Evolutionary conservation across 805 yeast genomes (phyloP).

Genomic region (Yamadazyma laniorum): DNA sequence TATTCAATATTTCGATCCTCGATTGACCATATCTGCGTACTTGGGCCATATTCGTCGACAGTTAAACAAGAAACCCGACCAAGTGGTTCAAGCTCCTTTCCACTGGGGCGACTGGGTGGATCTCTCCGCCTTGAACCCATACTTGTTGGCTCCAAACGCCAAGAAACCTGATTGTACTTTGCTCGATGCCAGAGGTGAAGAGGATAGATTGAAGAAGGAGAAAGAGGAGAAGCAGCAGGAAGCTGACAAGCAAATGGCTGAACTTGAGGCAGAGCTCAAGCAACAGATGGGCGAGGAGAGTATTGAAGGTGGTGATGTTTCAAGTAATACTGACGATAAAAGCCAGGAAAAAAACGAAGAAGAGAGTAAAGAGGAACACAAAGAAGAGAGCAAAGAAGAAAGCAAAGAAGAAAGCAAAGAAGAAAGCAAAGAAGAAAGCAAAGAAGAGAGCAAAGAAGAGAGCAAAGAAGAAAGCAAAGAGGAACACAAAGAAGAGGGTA

Average conservation of each 20-base stretch:
- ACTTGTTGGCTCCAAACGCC: slow-evolving; percentile 22
- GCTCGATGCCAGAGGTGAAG: slow-evolving; percentile 35
- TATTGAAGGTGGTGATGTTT: slow-evolving; percentile 3
- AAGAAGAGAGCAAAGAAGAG: slow-evolving; percentile 1
- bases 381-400: slow-evolving; percentile 11
- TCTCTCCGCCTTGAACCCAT: slow-evolving; percentile 38
- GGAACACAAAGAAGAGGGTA: background rate
- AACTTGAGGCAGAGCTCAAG: slow-evolving; percentile 9
- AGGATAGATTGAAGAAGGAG: slow-evolving; percentile 13
- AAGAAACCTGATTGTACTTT: slow-evolving; percentile 40
- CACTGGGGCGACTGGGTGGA: slow-evolving; percentile 61
- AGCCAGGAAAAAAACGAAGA: slow-evolving; percentile 9
- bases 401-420: slow-evolving; percentile 1
- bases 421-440: slow-evolving; percentile 12
- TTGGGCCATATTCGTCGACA: slow-evolving; percentile 15
- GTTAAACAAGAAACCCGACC: slow-evolving; percentile 1
- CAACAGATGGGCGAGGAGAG: slow-evolving; percentile 11
- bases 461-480: background rate
- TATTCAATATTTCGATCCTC: slow-evolving; percentile 31
- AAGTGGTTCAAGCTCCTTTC: slow-evolving; percentile 32
- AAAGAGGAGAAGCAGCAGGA: slow-evolving; percentile 12
- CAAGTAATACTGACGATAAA: slow-evolving; percentile 2
- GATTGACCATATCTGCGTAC: slow-evolving; percentile 28
- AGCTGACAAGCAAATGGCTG: slow-evolving; percentile 9
- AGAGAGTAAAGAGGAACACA: slow-evolving; percentile 5